Base-by-base conservation (phyloP, 495 filamentous ascomycete species). In the Rostrohypoxylon terebratum region DNA sequence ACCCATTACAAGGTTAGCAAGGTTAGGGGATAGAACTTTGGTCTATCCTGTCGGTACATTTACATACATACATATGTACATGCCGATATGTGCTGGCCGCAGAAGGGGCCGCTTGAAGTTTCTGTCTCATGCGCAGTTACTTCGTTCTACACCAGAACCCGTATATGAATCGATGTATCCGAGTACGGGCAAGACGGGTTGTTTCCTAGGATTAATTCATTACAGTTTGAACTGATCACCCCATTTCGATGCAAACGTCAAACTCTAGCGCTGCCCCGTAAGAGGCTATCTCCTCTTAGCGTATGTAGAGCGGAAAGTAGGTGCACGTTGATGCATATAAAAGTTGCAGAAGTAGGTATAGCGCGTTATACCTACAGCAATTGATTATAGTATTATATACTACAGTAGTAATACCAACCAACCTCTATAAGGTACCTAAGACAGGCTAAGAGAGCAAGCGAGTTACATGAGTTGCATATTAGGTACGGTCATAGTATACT, bases 51-150 rank as follows among this genome's bases (percentile, higher is more conserved):
- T 62, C 66, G 66, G 66, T 60, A 68, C 58, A 45, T 68, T 53
- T 42, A 23, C 54, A 50, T 33, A 59, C 36, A 40, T 61, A 60
- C 16, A 18, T 63, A 64, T 60, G 44, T 62, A 66, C 36, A 53
- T 47, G 33, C 58, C 64, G 64, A 67, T 67, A 31, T 14, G 42
- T 63, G 31, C 7, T 14, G 67, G 67, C 33, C 67, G 67, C 67
- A 69, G 51, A 51, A 63, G 40, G 44, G 67, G 67, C 67, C 67
- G 67, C 67, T 69, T 63, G 51, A 48, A 40, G 42, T 58, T 69
- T 51, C 18, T 63, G 59, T 63, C 67, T 23, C 67, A 69, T 69
- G 67, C 31, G n/a, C 11, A 16, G 31, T 40, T 68, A 59, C 55
- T 23, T 45, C 9, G 0, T 34, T 60, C n/a, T 47, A 18, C 40